A percentile compares a stretch with the other conserved stretches of the same genome.
Evolutionary conservation across 805 yeast genomes (phyloP).

Genomic region (Cyberlindnera japonica): DNA sequence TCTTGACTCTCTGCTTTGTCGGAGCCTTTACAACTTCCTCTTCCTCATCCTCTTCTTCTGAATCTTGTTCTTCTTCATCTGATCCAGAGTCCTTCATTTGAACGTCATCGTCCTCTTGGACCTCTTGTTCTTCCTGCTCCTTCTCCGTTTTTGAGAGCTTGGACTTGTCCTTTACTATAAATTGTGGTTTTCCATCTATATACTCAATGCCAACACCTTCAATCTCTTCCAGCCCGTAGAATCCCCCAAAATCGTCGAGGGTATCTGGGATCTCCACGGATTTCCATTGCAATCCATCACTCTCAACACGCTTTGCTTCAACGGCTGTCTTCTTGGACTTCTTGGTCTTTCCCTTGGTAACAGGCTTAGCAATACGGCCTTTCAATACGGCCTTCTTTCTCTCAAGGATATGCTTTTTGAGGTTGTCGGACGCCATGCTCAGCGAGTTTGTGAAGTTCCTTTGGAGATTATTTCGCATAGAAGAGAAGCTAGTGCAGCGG

Average conservation of each 20-base stretch:
- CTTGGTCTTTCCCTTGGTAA: slow-evolving; percentile 4
- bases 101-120: slow-evolving; percentile 25
- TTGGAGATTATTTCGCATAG: background rate
- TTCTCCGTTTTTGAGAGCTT: slow-evolving; percentile 18
- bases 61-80: slow-evolving; percentile 24
- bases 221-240: slow-evolving; percentile 88
- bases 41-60: slow-evolving; percentile 13
- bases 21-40: too few relatives aligned
- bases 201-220: slow-evolving; percentile 87
- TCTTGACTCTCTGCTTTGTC: too few relatives aligned
- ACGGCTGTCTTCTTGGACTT: slow-evolving; percentile 4
- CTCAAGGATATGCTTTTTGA: slow-evolving; percentile 11
- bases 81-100: slow-evolving; percentile 16
- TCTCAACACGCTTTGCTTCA: slow-evolving; percentile 35
- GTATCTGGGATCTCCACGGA: slow-evolving; percentile 79
- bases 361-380: slow-evolving; percentile 11
- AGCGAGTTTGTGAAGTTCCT: background rate
- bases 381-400: slow-evolving; percentile 6
- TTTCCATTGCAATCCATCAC: slow-evolving; percentile 67
- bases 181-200: slow-evolving; percentile 63
- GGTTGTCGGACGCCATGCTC: slow-evolving; percentile 14
- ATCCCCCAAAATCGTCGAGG: slow-evolving; percentile 83
- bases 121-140: slow-evolving; percentile 13
- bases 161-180: slow-evolving; percentile 40
- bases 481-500: background rate